Percentiles rank a stretch among this genome's conserved stretches.
Evolutionary conservation across 140 eudicot species (phyloP).

Genomic region (Bidens hawaiensis): DNA sequence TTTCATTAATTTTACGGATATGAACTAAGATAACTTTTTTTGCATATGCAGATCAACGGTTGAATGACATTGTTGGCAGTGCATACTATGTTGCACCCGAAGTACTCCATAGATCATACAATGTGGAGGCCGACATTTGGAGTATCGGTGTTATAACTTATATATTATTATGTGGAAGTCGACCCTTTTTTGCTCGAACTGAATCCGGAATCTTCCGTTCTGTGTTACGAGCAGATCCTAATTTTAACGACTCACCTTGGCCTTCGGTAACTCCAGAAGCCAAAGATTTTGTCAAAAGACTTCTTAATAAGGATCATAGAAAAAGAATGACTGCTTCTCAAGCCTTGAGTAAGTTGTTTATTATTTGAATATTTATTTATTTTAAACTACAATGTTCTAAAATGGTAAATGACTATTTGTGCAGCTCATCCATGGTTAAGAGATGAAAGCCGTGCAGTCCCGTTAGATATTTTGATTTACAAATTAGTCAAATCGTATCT

Average conservation of each 20-base stretch:
- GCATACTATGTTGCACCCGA: constrained; percentile 94
- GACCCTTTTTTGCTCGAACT: constrained; percentile 87
- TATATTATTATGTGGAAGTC: constrained; percentile 78
- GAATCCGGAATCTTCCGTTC: constrained; percentile 95
- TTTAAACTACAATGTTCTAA: not conserved
- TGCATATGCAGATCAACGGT: constrained; percentile 56
- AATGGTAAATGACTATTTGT: constrained; percentile 18
- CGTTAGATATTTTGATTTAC: constrained; percentile 68
- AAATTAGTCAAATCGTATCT: constrained; percentile 75
- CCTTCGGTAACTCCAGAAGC: constrained; percentile 70
- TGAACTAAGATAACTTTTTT: not conserved
- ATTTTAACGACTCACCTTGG: constrained; percentile 81
- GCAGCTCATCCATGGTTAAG: constrained; percentile 97
- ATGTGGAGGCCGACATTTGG: constrained; percentile 79
- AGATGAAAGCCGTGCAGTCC: constrained; percentile 53
- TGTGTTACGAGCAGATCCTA: constrained; percentile 77
- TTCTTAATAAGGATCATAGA: constrained; percentile 76
- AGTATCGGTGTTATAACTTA: constrained; percentile 88
- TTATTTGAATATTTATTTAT: not conserved
- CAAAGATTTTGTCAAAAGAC: constrained; percentile 77
- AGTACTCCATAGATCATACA: constrained; percentile 83
- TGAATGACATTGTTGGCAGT: constrained; percentile 84
- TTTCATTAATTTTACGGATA: too few relatives aligned
- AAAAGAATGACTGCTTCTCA: constrained; percentile 88
- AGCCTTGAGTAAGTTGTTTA: constrained; percentile 57